A percentile compares a stretch with the other conserved stretches of the same genome.
phyloP scores from a whole-genome alignment of 139 green algal species.

The Nannochloris sp. region DNA sequence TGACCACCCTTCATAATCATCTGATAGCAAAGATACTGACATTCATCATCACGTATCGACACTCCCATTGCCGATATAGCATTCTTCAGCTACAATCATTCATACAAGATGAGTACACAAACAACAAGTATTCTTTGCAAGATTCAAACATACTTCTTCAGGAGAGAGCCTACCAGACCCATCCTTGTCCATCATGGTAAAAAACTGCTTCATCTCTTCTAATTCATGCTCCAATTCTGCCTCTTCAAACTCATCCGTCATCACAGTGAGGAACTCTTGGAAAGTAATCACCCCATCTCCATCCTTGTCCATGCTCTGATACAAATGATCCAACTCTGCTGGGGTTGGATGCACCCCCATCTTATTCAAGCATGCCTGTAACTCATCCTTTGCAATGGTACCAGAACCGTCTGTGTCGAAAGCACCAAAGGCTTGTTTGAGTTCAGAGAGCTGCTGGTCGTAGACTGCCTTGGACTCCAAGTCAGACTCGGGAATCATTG shows the following conservation, averaged over 20 bases:
- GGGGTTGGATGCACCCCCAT: slow-evolving; percentile 5
- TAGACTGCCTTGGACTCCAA: not conserved
- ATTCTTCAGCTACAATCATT: too few species aligned
- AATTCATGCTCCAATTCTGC: slow-evolving; percentile 4
- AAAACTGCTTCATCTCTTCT: slow-evolving; percentile 2
- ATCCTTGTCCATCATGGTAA: slow-evolving; percentile 7
- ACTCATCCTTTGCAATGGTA: not conserved
- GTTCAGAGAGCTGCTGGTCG: not conserved
- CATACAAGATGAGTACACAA: too few species aligned
- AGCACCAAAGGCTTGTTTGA: slow-evolving; percentile 4
- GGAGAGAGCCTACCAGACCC: not conserved
- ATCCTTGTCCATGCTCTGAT: slow-evolving; percentile 6
- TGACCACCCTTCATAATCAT: too few species aligned
- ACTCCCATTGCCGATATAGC: too few species aligned
- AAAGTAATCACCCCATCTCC: slow-evolving; percentile 6
- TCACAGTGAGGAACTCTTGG: slow-evolving; percentile 5
- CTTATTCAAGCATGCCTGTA: not conserved
- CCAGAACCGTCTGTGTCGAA: slow-evolving; percentile 7
- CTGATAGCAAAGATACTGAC: too few species aligned
- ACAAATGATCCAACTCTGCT: slow-evolving; percentile 5
- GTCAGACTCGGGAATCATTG: not conserved
- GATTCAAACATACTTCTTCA: not conserved
- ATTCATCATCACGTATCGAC: too few species aligned
- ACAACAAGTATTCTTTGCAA: too few species aligned
- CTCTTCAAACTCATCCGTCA: slow-evolving; percentile 4